Conservation (phyloP, 768 basidiomycete species). For the Glaciozyma antarctica region DNA sequence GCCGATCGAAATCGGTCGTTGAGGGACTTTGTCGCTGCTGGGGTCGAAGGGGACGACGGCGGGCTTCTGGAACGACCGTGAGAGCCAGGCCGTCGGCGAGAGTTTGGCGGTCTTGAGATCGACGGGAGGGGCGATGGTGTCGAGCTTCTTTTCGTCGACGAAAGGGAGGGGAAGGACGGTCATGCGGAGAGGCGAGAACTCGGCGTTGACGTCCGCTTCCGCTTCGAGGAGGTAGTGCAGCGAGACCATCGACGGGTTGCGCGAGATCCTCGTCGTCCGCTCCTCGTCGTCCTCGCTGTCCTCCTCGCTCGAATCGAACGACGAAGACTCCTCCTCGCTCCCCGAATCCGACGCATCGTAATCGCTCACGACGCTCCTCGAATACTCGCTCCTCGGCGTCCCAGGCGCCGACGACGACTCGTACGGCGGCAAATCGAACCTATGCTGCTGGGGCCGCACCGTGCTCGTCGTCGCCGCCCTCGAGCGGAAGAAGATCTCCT, state of each 20-base stretch:
- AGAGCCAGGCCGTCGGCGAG: conserved; percentile 21
- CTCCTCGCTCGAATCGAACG: conserved; percentile 6
- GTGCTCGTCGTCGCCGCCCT: neutral
- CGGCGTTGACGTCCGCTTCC: conserved; percentile 5
- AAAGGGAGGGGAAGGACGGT: neutral
- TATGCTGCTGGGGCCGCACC: neutral
- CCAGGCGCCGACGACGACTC: neutral
- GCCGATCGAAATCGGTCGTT: neutral
- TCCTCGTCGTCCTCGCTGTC: neutral
- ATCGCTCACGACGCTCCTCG: neutral
- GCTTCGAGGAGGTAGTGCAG: conserved; percentile 23
- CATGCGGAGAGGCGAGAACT: neutral
- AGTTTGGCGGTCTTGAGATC: neutral
- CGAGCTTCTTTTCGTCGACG: neutral
- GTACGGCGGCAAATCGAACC: neutral
- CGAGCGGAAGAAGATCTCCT: conserved; percentile 31
- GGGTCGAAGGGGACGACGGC: conserved; percentile 1
- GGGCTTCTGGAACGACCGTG: conserved; percentile 16
- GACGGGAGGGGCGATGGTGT: neutral
- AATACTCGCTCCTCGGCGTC: neutral
- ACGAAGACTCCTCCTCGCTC: neutral
- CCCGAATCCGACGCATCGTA: neutral
- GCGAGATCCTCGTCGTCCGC: conserved; percentile 4
- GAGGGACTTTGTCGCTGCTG: neutral
- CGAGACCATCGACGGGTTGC: conserved; percentile 23